Evolutionary conservation across 2,329 filamentous ascomycete genomes (phyloP).

Genomic region (Fusarium sp.): DNA sequence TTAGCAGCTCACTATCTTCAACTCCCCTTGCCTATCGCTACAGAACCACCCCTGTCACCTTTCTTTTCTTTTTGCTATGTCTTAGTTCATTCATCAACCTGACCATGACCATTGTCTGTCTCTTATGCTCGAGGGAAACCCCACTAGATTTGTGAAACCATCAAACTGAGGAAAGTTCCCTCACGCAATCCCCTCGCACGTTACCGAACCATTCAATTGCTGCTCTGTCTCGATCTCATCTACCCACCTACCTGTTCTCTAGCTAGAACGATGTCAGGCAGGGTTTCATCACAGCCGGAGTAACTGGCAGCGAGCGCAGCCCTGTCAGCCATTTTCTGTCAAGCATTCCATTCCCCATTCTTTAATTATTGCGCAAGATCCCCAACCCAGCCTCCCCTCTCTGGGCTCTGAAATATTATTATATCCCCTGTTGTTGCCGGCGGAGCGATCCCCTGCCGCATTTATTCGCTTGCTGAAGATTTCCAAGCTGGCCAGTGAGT

Average conservation of each 20-base stretch:
- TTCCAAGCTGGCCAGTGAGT: slow-evolving; percentile 20
- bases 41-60: slow-evolving; percentile 27
- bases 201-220: background rate
- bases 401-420: slow-evolving; percentile 6
- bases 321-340: slow-evolving; percentile 20
- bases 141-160: slow-evolving; percentile 23
- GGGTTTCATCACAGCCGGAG: slow-evolving; percentile 5
- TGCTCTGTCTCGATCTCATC: background rate
- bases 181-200: slow-evolving; percentile 1
- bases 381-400: slow-evolving; percentile 14
- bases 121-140: slow-evolving; percentile 14
- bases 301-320: slow-evolving; percentile 24
- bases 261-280: background rate
- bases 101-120: slow-evolving; percentile 21
- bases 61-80: slow-evolving; percentile 28
- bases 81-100: slow-evolving; percentile 18
- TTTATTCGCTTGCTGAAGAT: slow-evolving; percentile 16
- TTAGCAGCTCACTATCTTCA: slow-evolving; percentile 20
- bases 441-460: slow-evolving; percentile 18
- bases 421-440: slow-evolving; percentile 13
- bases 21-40: slow-evolving; percentile 16
- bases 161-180: background rate
- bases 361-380: slow-evolving; percentile 31
- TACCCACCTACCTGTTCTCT: background rate
- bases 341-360: slow-evolving; percentile 34